Evolutionary conservation across 495 filamentous ascomycete species (phyloP), one percentile per base, ranked within the genome.

Genomic region (Penicilliopsis zonata): DNA sequence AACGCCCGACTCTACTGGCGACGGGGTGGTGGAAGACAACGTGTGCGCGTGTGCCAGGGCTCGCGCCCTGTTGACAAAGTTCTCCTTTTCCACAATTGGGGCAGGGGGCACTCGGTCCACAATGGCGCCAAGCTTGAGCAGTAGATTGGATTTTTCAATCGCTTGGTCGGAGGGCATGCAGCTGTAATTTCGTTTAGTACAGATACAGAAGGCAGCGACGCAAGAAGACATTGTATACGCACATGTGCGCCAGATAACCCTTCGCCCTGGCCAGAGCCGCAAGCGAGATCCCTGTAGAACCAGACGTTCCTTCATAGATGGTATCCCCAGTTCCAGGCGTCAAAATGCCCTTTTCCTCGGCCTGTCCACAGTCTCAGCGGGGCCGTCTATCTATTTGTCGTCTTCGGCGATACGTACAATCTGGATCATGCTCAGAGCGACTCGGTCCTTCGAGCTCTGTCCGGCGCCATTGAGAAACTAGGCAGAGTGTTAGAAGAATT

Each of bases 281-380:
- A 13, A 99, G 66, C 3, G 90, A 95, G 38, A 98, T 94, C 4
- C 88, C 87, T 0, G 85, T 94, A 33, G 80, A 86, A 34, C 90
- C 90, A 9, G 93, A 88, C 4, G 92, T 99, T 29, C 92, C 90
- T 61, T 99, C 90, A 59, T 96, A 99, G 44, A 99, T 81, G 13
- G 78, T 86, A 47, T 96, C 92, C 34, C 87, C 88, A 14, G 79
- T 76, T 45, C 80, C 61, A 0, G 92, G 90, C 4, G 61, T 72
- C 30, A 99, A 57, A 6, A 87, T 64, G 3, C 85, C 86, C 33
- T 70, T 58, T 42, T 75, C 68, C 62, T 96, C 87, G 20, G 92
- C 90, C 61, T 78, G 32, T 13, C 23, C 28, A 18, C 36, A 23
- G 17, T 2, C 10, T 9, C 8, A 14, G 10, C 27, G n/a, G 1